Evolutionary conservation across 495 filamentous ascomycete genomes (phyloP).

Genomic region (Xylaria bambusicola): DNA sequence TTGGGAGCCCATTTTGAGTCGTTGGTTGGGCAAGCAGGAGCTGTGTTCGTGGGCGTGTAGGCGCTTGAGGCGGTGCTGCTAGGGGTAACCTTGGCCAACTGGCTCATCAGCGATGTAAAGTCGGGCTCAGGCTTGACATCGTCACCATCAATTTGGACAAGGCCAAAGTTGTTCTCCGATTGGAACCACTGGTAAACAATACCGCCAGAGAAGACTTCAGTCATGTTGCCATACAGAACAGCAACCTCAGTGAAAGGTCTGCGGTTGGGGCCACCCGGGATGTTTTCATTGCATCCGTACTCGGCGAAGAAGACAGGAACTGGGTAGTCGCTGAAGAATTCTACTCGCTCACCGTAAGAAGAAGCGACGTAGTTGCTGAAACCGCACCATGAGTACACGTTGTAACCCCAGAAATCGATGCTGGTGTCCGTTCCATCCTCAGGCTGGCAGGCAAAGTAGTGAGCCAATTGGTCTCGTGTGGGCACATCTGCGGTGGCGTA

Average conservation of each 20-base stretch:
- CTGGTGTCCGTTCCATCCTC: slow-evolving; percentile 50
- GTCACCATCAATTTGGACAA: slow-evolving; percentile 64
- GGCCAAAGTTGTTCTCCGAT: slow-evolving; percentile 85
- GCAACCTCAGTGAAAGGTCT: slow-evolving; percentile 82
- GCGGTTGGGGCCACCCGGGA: slow-evolving; percentile 53
- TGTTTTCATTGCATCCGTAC: slow-evolving; percentile 80
- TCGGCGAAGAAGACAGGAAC: slow-evolving; percentile 97
- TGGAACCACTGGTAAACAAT: slow-evolving; percentile 98
- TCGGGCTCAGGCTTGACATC: slow-evolving; percentile 65
- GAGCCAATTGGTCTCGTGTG: slow-evolving; percentile 74
- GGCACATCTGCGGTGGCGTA: slow-evolving; percentile 86
- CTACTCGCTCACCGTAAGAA: slow-evolving; percentile 73
- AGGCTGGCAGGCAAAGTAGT: slow-evolving; percentile 89
- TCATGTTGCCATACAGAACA: slow-evolving; percentile 75
- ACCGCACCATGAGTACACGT: slow-evolving; percentile 98
- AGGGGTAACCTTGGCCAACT: slow-evolving; percentile 69
- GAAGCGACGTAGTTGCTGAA: slow-evolving; percentile 69
- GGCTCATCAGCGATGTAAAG: slow-evolving; percentile 70
- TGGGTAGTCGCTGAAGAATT: slow-evolving; percentile 84
- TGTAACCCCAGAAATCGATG: slow-evolving; percentile 98
- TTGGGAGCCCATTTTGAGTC: slow-evolving; percentile 56
- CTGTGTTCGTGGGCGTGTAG: slow-evolving; percentile 81
- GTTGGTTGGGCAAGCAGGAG: slow-evolving; percentile 69
- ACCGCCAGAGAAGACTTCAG: slow-evolving; percentile 83
- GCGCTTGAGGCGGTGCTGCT: slow-evolving; percentile 59